Percentiles rank a stretch among this genome's conserved stretches.
phyloP scores from a whole-genome alignment of 2,329 filamentous ascomycete genomes.

The Dactylellina parvicollis region DNA sequence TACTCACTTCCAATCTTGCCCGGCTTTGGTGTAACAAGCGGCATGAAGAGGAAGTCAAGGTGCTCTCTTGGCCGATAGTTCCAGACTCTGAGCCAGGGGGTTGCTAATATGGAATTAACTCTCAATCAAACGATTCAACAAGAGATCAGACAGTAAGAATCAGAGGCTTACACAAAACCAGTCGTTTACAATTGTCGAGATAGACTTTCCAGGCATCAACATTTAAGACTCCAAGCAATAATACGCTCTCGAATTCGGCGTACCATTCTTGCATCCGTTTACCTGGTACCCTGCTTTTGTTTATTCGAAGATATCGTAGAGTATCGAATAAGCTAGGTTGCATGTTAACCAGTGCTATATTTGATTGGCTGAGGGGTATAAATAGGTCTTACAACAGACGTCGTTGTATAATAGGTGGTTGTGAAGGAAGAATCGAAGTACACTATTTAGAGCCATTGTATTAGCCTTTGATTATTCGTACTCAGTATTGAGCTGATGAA shows the following conservation, averaged over 20 bases:
- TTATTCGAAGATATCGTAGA: constrained; percentile 33
- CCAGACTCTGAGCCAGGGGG: constrained; percentile 51
- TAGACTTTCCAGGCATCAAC: constrained; percentile 48
- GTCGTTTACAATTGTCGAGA: constrained; percentile 34
- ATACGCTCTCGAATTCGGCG: constrained; percentile 39
- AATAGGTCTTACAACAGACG: constrained; percentile 53
- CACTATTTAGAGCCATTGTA: constrained; percentile 8
- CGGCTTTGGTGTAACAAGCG: constrained; percentile 18
- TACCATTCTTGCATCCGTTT: constrained; percentile 46
- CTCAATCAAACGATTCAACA: background rate
- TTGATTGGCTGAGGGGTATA: too few species aligned
- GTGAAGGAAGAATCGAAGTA: constrained; percentile 23
- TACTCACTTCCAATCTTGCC: constrained; percentile 37
- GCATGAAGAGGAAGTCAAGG: constrained; percentile 49
- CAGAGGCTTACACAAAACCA: constrained; percentile 19
- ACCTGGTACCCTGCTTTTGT: constrained; percentile 9
- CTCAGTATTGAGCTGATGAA: too few species aligned
- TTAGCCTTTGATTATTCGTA: constrained; percentile 1
- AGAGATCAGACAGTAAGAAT: background rate
- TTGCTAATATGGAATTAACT: constrained; percentile 1
- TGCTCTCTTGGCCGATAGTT: constrained; percentile 47
- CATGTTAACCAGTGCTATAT: too few species aligned
- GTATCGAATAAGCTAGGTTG: constrained; percentile 43
- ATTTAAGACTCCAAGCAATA: constrained; percentile 33
- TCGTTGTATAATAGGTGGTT: constrained; percentile 36